Evolutionary conservation across 2,329 filamentous ascomycete genomes (phyloP), one percentile per base, ranked within the genome.

Genomic region (Daldinia sp.): DNA sequence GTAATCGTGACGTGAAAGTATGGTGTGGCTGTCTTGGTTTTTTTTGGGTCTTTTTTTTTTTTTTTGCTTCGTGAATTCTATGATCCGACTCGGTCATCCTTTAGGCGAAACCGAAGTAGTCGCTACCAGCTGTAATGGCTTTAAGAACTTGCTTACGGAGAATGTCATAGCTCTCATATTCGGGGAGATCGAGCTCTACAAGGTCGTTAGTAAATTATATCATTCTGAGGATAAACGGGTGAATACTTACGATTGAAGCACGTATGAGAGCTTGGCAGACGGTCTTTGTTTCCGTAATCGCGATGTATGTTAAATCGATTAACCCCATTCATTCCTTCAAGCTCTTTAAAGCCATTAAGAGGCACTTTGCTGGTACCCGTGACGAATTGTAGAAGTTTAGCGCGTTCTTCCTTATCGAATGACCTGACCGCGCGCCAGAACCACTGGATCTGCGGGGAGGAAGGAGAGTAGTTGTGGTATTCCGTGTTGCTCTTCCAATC

Each of bases 401-500:
- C 95, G 63, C 93, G 92, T 80, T 99, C 96, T 81, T 99, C 96
- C 81, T 98, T 98, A 82, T 98, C 96, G 74, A 97, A 99, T 3
- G 94, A 97, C 71, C 95, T 90, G 41, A 99, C 88, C 23, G 95
- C 95, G 73, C 96, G 90, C 95, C 95, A 99, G 87, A 99, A 99
- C 95, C 95, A 99, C 77, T 98, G 94, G 62, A 99, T 97, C 76
- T 99, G 96, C 43, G 93, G 92, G 2, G 95, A 97, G 0, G 94
- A 94, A 29, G 92, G 90, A 3, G 88, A 93, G 81, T 99, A 99
- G 78, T 98, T 98, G 79, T 98, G 94, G 73, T 99, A 98, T 75
- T 99, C 96, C 1, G 94, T 96, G 79, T 97, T 97, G 79, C 92
- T 93, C 86, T 97, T 97, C 95, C 95, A 99, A 79, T 99, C 95